Evolutionary conservation across 805 yeast genomes (phyloP).

Genomic region (Starmerella asiatica): DNA sequence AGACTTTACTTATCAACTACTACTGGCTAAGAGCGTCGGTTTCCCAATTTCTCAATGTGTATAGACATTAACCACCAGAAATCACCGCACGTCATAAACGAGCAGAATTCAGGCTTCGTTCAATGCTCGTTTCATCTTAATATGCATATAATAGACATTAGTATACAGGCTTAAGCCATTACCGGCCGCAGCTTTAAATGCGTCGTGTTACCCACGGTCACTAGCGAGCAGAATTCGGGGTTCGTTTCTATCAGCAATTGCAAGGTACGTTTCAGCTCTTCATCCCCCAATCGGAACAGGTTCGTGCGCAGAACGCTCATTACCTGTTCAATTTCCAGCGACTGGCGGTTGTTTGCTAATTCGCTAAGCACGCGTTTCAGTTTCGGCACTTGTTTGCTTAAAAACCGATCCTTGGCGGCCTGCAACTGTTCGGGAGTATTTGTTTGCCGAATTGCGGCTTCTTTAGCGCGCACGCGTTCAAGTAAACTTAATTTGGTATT

Average conservation of each 20-base stretch:
- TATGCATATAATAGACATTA: too few species aligned
- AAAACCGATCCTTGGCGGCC: conserved; percentile 13
- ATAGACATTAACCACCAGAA: too few species aligned
- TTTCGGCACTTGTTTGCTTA: conserved; percentile 21
- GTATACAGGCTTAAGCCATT: too few species aligned
- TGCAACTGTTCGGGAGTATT: conserved; percentile 7
- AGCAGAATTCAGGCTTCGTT: too few species aligned
- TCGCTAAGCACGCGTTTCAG: conserved; percentile 18
- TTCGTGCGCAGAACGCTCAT: conserved; percentile 19
- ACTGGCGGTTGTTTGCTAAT: conserved; percentile 5
- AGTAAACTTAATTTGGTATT: conserved; percentile 16
- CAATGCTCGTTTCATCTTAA: too few species aligned
- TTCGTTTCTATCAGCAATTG: conserved; percentile 14
- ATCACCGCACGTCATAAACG: too few species aligned
- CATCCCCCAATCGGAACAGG: conserved; percentile 19
- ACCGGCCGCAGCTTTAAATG: conserved; percentile 17
- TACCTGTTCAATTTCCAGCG: conserved; percentile 15
- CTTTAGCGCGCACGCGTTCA: conserved; percentile 26
- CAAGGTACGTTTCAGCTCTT: conserved; percentile 20
- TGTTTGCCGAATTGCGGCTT: conserved; percentile 14
- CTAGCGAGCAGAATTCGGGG: conserved; percentile 22
- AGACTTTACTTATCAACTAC: not conserved
- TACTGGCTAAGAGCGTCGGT: too few species aligned
- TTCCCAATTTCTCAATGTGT: too few species aligned
- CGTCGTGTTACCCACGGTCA: conserved; percentile 17